These are phyloP conservation scores for Tetracladium marchalianum DNA, from an alignment of 495 filamentous ascomycete genomes.

Conservation along the genomic window DNA sequence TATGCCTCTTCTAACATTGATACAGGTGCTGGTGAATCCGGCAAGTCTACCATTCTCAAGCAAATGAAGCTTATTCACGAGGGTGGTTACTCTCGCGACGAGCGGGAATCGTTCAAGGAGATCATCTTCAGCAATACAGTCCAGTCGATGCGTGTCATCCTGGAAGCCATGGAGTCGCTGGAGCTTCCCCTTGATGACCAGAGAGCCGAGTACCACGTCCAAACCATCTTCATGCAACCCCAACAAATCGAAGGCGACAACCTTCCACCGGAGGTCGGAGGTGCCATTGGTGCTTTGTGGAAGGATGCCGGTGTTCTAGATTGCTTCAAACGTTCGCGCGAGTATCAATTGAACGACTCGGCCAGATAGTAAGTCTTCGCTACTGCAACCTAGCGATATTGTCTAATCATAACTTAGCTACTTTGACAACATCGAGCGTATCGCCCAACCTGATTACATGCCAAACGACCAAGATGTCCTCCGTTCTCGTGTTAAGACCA, in stretches of 20 bases:
- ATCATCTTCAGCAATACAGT: conserved; percentile 98
- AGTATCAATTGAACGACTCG: conserved; percentile 97
- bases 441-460: conserved; percentile 86
- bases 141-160: conserved; percentile 91
- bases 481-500: conserved; percentile 96
- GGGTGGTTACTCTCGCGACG: conserved; percentile 68
- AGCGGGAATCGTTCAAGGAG: conserved; percentile 81
- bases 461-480: conserved; percentile 97
- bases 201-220: conserved; percentile 84
- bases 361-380: conserved; percentile 80
- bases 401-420: conserved; percentile 54
- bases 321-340: conserved; percentile 87
- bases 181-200: conserved; percentile 82
- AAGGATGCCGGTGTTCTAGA: conserved; percentile 90
- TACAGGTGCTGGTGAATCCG: conserved; percentile 95
- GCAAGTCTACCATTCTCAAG: conserved; percentile 98
- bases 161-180: conserved; percentile 92
- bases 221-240: conserved; percentile 94
- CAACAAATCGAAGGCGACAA: conserved; percentile 92
- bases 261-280: conserved; percentile 87
- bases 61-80: conserved; percentile 95
- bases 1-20: conserved; percentile 10
- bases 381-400: background rate
- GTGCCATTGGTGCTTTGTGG: conserved; percentile 89
- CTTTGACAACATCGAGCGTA: conserved; percentile 91